A percentile compares a stretch with the other conserved stretches of the same genome.
Evolutionary conservation across 139 green algal species (phyloP).

Genomic region (Mychonastes homosphaera): DNA sequence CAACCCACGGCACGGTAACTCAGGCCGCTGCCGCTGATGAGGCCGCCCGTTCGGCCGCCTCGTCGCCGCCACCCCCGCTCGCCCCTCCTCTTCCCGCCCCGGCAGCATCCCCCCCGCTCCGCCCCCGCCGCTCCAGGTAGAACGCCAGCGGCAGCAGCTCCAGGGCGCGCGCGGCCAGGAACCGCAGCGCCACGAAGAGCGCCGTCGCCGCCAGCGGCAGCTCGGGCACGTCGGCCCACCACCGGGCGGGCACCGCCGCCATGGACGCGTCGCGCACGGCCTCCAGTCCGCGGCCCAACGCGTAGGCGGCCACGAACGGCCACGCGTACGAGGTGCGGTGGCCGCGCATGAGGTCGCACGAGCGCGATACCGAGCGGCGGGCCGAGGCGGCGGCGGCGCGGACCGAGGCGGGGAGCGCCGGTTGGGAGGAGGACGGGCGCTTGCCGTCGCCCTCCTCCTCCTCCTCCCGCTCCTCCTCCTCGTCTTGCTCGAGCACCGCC

Average conservation of each 20-base stretch:
- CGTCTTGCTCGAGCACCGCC: conserved; percentile 15
- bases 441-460: too few relatives aligned
- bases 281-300: conserved; percentile 12
- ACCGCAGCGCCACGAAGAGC: conserved; percentile 24
- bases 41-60: too few relatives aligned
- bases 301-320: conserved; percentile 30
- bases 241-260: conserved; percentile 24
- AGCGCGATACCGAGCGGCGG: conserved; percentile 15
- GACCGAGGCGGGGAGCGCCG: too few relatives aligned
- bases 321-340: conserved; percentile 20
- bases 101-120: neutral
- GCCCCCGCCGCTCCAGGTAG: conserved; percentile 13
- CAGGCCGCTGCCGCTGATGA: too few relatives aligned
- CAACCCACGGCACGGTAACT: too few relatives aligned
- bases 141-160: conserved; percentile 28
- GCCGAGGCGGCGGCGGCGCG: neutral
- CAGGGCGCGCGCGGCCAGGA: conserved; percentile 28
- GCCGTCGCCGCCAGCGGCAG: conserved; percentile 25
- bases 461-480: too few relatives aligned
- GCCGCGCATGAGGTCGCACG: conserved; percentile 20
- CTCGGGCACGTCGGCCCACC: conserved; percentile 43
- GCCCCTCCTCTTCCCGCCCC: neutral
- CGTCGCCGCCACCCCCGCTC: neutral
- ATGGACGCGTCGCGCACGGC: conserved; percentile 16
- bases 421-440: too few relatives aligned